Conservation (phyloP, 164 flowering plant genomes). For the Chloranthus sessilifolius region DNA sequence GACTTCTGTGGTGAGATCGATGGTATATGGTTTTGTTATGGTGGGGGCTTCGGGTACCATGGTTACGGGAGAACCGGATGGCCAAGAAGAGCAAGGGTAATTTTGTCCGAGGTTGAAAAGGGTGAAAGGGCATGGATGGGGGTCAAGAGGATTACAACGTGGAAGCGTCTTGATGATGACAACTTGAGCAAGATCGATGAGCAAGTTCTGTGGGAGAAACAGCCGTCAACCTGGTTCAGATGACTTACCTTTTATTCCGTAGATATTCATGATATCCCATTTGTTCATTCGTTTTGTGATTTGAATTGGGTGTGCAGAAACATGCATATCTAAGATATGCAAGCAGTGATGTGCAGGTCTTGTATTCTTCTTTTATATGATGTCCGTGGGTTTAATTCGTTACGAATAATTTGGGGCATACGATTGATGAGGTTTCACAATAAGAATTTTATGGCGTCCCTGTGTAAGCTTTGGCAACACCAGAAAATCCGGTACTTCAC, state of each 20-base stretch:
- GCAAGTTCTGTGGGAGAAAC: slow-evolving; percentile 56
- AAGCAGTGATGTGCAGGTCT: too few species aligned
- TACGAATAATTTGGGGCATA: too few species aligned
- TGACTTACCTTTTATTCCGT: too few species aligned
- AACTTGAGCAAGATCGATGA: slow-evolving; percentile 59
- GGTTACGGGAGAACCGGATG: slow-evolving; percentile 76
- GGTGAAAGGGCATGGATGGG: slow-evolving; percentile 47
- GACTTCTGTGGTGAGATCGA: slow-evolving; percentile 82
- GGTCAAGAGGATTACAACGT: slow-evolving; percentile 64
- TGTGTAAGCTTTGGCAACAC: too few species aligned
- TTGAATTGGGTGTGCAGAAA: too few species aligned
- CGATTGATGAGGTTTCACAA: too few species aligned
- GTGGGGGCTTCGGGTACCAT: slow-evolving; percentile 91
- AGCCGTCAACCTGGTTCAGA: neutral
- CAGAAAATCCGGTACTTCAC: too few species aligned
- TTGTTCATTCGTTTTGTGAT: neutral
- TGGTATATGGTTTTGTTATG: slow-evolving; percentile 84
- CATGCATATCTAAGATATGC: too few species aligned
- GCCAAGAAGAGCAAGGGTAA: slow-evolving; percentile 70
- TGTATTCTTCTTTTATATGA: too few species aligned
- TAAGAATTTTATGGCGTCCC: too few species aligned
- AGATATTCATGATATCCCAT: neutral
- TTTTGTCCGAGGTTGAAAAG: slow-evolving; percentile 52
- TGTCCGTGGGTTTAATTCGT: too few species aligned
- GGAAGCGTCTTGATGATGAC: slow-evolving; percentile 84